Base-by-base conservation (phyloP, 495 filamentous ascomycete species). In the Pseudevernia furfuracea region DNA sequence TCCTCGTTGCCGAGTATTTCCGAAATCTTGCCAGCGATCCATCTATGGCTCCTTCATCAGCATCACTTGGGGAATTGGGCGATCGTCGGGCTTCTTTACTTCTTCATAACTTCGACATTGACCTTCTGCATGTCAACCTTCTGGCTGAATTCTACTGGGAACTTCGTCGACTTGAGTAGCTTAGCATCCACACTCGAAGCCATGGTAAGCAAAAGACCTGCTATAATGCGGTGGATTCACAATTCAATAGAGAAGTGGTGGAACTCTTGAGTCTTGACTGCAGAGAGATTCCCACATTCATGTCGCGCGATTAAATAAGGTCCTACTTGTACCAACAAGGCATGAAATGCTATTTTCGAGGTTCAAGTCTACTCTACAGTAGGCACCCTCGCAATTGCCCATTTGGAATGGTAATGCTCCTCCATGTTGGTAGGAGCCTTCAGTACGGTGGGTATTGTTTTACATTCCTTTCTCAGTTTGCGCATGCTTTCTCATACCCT, bases 121-220 rank as follows among this genome's bases (percentile, higher is more conserved):
- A 97, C 90, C 78, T 97, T 99, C 64, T 84, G 83, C 87, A 94
- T 95, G 78, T 99, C 92, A 48, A 99, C 95, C 81, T 96, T 97
- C 74, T 88, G 84, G 71, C 81, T 93, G 75, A 96, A 97, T 74
- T 97, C 94, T 12, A 87, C 83, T 56, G 94, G 94, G 70, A 96
- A 97, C 73, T 96, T 97, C 61, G 91, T 97, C 75, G 84, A 81
- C 81, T 87, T 88, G 53, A 96, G 79, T 72, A 94, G 82, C 81
- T 95, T 96, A 64, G 87, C 84, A 74, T 96, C 91, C 43, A 92
- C 90, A 64, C 81, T 86, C 61, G 81, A 82, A 68, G 87, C 88
- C 89, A 91, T 92, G 43, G 69, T 77, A 38, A 59, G 39, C 12
- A 23, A 43, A 3, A 32, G 14, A 28, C 25, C 43, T 61, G 25